A percentile compares a stretch with the other conserved stretches of the same genome.
These are phyloP conservation scores for Trichoderma parareesei DNA, from an alignment of 495 filamentous ascomycete species.

Conservation along the genomic window DNA sequence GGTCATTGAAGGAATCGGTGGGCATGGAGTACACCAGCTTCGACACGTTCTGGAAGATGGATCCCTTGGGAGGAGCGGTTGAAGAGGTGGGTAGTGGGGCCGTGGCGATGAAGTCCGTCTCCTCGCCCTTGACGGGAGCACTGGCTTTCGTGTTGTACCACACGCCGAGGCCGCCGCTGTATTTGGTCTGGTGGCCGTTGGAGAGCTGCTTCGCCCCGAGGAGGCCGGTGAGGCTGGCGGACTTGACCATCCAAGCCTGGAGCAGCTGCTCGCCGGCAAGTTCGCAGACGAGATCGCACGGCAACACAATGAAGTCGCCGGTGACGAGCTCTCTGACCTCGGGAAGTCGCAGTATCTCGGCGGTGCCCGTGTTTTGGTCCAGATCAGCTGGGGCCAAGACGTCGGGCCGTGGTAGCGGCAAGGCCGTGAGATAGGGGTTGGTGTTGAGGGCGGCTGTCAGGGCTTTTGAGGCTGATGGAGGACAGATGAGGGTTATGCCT, in stretches of 20 bases:
- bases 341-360: constrained; percentile 75
- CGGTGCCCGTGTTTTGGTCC: constrained; percentile 74
- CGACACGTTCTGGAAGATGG: constrained; percentile 55
- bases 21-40: constrained; percentile 65
- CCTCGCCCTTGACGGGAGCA: constrained; percentile 72
- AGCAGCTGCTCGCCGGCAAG: constrained; percentile 70
- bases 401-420: constrained; percentile 65
- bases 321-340: constrained; percentile 64
- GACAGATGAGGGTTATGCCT: constrained; percentile 82
- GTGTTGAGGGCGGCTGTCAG: constrained; percentile 73
- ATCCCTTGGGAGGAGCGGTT: constrained; percentile 49
- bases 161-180: constrained; percentile 69
- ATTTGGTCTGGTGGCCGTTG: constrained; percentile 30
- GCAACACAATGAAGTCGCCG: constrained; percentile 80
- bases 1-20: constrained; percentile 77
- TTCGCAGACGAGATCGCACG: constrained; percentile 91
- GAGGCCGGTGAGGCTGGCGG: constrained; percentile 52
- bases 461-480: constrained; percentile 61
- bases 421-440: constrained; percentile 76
- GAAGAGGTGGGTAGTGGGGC: constrained; percentile 50
- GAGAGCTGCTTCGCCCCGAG: constrained; percentile 21
- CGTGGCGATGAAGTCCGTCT: constrained; percentile 81
- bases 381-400: constrained; percentile 66
- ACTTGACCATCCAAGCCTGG: constrained; percentile 86
- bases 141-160: constrained; percentile 82